Conservation (phyloP, 2,329 filamentous ascomycete genomes). For the Mariannaea sp. region DNA sequence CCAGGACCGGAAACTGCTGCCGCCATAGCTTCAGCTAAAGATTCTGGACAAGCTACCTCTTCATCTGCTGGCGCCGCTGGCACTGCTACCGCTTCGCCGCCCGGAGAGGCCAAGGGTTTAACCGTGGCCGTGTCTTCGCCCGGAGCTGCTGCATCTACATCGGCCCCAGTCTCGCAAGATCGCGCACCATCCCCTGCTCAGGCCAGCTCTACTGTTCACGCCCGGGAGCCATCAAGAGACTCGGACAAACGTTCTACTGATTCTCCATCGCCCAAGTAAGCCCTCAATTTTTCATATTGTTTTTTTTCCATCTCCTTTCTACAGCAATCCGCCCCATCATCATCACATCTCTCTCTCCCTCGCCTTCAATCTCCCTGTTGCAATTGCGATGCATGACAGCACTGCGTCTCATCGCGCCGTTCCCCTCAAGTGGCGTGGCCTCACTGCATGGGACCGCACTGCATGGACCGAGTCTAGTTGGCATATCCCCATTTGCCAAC, state of each 20-base stretch:
- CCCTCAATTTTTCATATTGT: neutral
- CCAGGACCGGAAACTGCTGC: constrained; percentile 20
- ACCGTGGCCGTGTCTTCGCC: constrained; percentile 22
- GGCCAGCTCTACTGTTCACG: constrained; percentile 10
- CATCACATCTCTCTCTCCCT: neutral
- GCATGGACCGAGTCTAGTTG: constrained; percentile 33
- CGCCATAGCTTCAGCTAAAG: constrained; percentile 19
- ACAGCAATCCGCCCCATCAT: too few relatives aligned
- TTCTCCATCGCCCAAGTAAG: constrained; percentile 20
- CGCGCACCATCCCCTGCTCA: constrained; percentile 25
- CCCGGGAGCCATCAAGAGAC: constrained; percentile 7
- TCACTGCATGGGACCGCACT: constrained; percentile 28
- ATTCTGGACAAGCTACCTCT: constrained; percentile 16
- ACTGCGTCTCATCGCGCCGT: constrained; percentile 1
- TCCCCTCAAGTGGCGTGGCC: constrained; percentile 32
- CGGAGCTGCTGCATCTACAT: constrained; percentile 19
- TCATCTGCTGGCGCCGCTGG: constrained; percentile 13
- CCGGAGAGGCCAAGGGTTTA: constrained; percentile 1
- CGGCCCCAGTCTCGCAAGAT: constrained; percentile 22
- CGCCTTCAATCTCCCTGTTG: neutral
- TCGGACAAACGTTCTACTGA: constrained; percentile 1
- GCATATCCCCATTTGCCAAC: constrained; percentile 35
- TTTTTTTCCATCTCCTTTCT: neutral
- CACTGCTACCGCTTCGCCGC: constrained; percentile 11
- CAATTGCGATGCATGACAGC: neutral